Conservation (phyloP, 306 rosid genomes). For the Glycine tomentella region DNA sequence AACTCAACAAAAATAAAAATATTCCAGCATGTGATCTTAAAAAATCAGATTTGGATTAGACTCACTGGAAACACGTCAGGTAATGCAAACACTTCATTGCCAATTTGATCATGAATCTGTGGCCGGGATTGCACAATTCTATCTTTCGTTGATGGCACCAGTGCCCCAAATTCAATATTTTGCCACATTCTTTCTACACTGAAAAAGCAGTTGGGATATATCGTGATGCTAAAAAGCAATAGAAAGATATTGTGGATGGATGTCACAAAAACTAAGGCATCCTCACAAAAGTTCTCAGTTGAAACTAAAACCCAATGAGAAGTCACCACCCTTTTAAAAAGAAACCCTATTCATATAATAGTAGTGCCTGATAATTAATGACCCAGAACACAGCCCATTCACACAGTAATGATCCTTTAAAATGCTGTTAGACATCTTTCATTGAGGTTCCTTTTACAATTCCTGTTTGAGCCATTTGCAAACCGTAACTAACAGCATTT, state of each 20-base stretch:
- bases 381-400: background rate
- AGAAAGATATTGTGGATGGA: background rate
- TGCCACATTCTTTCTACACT: background rate
- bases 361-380: background rate
- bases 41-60: background rate
- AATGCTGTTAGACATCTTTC: background rate
- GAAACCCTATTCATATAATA: background rate
- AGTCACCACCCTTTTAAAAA: background rate
- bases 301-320: background rate
- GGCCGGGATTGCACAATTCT: background rate
- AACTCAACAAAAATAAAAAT: too few relatives aligned
- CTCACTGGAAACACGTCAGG: background rate
- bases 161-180: background rate
- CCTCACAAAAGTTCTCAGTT: background rate
- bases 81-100: background rate
- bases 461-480: background rate
- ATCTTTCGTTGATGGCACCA: background rate
- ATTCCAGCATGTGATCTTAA: background rate
- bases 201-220: background rate
- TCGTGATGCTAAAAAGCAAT: background rate
- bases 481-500: background rate
- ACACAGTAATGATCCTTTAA: background rate
- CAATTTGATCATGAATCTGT: background rate
- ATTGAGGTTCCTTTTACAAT: background rate
- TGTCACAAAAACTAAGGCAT: conserved; percentile 1